Evolutionary conservation across 495 filamentous ascomycete species (phyloP), one percentile per base, ranked within the genome.

Genomic region (Lentithecium fluviatile): DNA sequence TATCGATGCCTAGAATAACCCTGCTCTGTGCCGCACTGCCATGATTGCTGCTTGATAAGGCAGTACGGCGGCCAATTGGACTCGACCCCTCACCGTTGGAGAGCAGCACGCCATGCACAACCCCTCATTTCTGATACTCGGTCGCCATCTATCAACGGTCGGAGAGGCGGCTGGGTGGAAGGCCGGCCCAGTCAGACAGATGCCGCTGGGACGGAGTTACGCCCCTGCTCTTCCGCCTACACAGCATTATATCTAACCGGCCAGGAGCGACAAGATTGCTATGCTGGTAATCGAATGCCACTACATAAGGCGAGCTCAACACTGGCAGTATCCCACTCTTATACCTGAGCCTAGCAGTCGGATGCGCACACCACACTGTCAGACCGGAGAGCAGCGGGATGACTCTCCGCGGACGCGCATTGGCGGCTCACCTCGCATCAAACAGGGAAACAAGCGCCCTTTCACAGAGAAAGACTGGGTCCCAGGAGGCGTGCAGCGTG

Each of bases 31-130:
- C 13, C 49, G 20, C 23, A 8, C 19, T 38, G 26, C 29, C 37
- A 10, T 29, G 19, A 12, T 24, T 13, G 25, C 20, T 19, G 2
- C 24, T 19, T 25, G 58, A 61, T 61, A 61, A 61, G 49, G 20
- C 29, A 23, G 10, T 8, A 24, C n/a, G 5, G 15, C 40, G 40
- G 26, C 49, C 58, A 52, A 54, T 54, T 61, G 49, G 45, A 37
- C 38, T 21, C 25, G 38, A 4, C n/a, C 7, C 3, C 11, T 38
- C 19, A 34, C 21, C 15, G 40, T 37, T 56, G 46, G 46, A 25
- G 21, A 25, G 26, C 46, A 46, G 56, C 29, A 21, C 40, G 55
- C 46, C 55, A 36, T 26, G 48, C 56, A 60, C 46, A 29, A 46
- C 57, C 50, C 56, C 56, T 46, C 21, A 12, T 20, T 17, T 58